Evolutionary conservation across 768 basidiomycete genomes (phyloP), one percentile per base, ranked within the genome.

Genomic region (Pluteus cervinus): DNA sequence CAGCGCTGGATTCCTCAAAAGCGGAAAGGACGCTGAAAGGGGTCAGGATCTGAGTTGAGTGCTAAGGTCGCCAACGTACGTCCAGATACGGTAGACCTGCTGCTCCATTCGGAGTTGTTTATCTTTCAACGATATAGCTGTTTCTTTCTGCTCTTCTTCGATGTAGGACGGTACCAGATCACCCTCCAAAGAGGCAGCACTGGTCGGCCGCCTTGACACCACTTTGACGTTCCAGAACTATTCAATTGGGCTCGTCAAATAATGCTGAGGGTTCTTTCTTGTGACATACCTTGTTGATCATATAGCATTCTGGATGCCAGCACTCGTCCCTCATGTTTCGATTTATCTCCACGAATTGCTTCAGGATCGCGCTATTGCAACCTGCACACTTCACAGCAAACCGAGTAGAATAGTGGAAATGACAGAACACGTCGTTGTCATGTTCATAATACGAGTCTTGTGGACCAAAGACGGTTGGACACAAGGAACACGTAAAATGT

Each of bases 281-380:
- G 20, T 28, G 5, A 45, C 75, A 40, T 45, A 94, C 93, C 74
- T 98, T 98, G 64, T 97, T 94, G 49, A 99, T 97, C 94, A 97
- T 97, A 61, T 98, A 97, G 60, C 96, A 99, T 61, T 99, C 96
- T 38, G 96, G 96, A 72, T 99, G 96, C 94, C 96, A 99, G 55
- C 94, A 98, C 66, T 99, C 96, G 62, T 99, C 93, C 47, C 83
- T 75, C 75, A 87, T 89, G 62, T 98, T 98, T 43, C 96, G 78
- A 54, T 99, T 98, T 63, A 99, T 97, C 66, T 99, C 96, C 44
- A 99, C 96, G 54, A 97, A 99, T 61, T 99, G 96, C 66, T 99
- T 99, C 49, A 99, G 66, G 45, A 99, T 99, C 12, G 96, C 96
- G 42, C 84, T 96, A 49, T 80, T 87, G 62, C 96, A 99, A 4